phyloP scores from a whole-genome alignment of 2,329 filamentous ascomycete genomes.

The Didymella pomorum region DNA sequence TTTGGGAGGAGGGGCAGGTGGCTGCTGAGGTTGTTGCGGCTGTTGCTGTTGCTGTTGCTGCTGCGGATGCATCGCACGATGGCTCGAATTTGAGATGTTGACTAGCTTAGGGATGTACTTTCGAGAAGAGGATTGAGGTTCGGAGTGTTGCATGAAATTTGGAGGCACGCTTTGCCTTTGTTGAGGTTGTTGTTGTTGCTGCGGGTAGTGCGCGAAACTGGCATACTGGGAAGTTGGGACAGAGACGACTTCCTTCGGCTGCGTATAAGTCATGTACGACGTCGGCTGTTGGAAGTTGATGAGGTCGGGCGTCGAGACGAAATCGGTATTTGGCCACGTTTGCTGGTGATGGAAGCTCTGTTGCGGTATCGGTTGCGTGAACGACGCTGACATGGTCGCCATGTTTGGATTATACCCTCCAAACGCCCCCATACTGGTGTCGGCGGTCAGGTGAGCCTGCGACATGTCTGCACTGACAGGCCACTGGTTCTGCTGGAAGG shows the following conservation, averaged over 20 bases:
- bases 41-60: constrained; percentile 14
- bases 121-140: constrained; percentile 33
- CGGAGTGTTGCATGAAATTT: constrained; percentile 44
- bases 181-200: constrained; percentile 14
- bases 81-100: constrained; percentile 43
- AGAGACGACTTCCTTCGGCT: constrained; percentile 42
- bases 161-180: constrained; percentile 47
- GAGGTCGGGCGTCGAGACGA: constrained; percentile 46
- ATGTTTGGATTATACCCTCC: constrained; percentile 41
- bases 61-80: constrained; percentile 37
- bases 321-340: constrained; percentile 47
- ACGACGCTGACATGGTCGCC: constrained; percentile 42
- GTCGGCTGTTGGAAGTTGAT: constrained; percentile 44
- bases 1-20: constrained; percentile 47
- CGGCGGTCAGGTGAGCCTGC: constrained; percentile 38
- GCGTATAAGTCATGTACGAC: constrained; percentile 44
- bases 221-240: constrained; percentile 48
- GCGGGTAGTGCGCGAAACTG: constrained; percentile 42
- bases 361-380: constrained; percentile 41
- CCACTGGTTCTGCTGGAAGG: constrained; percentile 43
- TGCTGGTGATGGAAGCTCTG: constrained; percentile 44
- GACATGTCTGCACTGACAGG: constrained; percentile 47
- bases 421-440: constrained; percentile 41
- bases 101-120: constrained; percentile 47
- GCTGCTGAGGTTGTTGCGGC: constrained; percentile 42